Base-by-base conservation (phyloP, 1,284 basidiomycete genomes). In the Moesziomyces parantarcticus region DNA sequence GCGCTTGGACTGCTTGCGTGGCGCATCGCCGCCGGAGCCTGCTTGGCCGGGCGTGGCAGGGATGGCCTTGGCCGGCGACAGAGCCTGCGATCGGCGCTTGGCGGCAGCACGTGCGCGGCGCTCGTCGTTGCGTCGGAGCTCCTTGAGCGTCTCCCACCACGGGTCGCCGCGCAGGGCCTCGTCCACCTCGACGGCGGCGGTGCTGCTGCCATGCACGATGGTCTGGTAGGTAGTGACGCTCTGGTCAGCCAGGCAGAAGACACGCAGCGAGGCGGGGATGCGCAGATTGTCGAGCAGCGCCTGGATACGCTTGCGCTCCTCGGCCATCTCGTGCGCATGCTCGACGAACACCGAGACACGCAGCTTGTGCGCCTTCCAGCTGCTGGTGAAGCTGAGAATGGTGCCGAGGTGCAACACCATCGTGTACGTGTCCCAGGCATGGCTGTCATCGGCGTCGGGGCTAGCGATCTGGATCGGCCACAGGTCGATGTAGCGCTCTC, bases 321-420 rank as follows among this genome's bases (percentile, higher is more conserved):
- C 68, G 20, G 74, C 76, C 36, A 81, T 58, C 56, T 83, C 80
- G 47, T 61, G 55, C 4, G 69, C 56, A n/a, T 78, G 75, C 52
- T 83, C 82, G 47, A 83, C 82, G 67, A 83, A 83, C 5, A 83
- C 82, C 21, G 73, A 79, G 26, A 83, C 82, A 11, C 82, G 79
- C 29, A 83, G 68, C 58, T 79, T 71, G 69, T 83, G 81, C 34
- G 63, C 53, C 46, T 78, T 81, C 82, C 82, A 83, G 25, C 78
- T 79, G 45, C 79, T 76, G 0, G 82, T 83, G 22, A 82, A 64
- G 55, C 78, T 81, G 20, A 83, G 68, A 32, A 83, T 83, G 5
- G 82, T 83, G 53, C 82, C 82, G 43, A 83, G 74, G 42, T 83
- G 82, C 20, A 83, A 73, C 13, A 83, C 81, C 80, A 83, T 82